These are phyloP conservation scores for Pyricularia grisea DNA, from an alignment of 2,329 filamentous ascomycete genomes.

Conservation along the genomic window DNA sequence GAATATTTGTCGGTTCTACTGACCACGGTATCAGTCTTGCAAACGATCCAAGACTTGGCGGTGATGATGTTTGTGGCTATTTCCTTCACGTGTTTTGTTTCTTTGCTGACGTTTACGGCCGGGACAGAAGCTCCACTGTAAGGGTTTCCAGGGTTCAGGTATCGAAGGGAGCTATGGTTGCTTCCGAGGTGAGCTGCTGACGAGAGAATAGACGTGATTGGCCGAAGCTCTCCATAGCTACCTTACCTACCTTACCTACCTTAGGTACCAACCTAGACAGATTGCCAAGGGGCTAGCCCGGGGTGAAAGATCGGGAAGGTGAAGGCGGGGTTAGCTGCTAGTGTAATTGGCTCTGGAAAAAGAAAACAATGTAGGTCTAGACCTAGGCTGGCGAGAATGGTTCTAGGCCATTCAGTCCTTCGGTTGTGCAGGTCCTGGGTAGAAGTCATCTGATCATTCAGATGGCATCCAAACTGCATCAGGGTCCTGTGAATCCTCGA, in stretches of 20 bases:
- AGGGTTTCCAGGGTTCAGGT: not conserved
- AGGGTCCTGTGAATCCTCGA: not conserved
- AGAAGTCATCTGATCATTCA: not conserved
- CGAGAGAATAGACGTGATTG: not conserved
- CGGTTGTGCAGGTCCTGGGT: not conserved
- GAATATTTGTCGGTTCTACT: not conserved
- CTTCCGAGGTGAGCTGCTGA: too few relatives aligned
- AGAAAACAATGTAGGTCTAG: not conserved
- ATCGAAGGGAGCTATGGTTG: too few relatives aligned
- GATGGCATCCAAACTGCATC: not conserved
- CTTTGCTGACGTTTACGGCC: not conserved
- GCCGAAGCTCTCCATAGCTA: not conserved
- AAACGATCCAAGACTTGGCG: not conserved
- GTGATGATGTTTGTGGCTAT: not conserved
- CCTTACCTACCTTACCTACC: too few relatives aligned
- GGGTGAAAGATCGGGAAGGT: not conserved
- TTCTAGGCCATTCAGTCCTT: not conserved
- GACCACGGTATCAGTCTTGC: not conserved
- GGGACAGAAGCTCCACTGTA: not conserved
- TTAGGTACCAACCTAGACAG: not conserved
- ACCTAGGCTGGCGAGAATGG: not conserved
- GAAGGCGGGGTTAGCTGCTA: not conserved
- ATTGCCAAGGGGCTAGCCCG: not conserved
- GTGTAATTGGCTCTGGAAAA: not conserved
- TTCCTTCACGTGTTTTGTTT: not conserved